Evolutionary conservation across 306 rosid genomes (phyloP), one percentile per base, ranked within the genome.

Genomic region (Alnus glutinosa): DNA sequence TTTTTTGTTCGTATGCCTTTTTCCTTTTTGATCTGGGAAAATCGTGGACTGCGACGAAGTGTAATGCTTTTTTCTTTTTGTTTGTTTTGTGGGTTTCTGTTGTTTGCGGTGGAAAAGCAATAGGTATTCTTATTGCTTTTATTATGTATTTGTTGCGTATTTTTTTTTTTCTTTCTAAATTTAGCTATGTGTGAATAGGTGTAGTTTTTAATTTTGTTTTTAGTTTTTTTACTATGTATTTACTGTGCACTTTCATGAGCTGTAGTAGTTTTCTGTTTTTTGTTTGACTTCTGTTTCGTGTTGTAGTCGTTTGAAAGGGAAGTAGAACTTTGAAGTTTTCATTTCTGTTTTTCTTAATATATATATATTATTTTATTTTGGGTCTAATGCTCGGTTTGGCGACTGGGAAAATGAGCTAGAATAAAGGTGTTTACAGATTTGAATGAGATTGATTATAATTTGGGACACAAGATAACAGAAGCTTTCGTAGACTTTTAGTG

Each of bases 401-500:
- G 37, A 34, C 70, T 55, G 44, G 14, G 75, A 66, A 80, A 42
- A 68, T 68, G 59, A 28, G 57, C 54, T 30, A 34, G n/a, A 19
- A 11, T 67, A 9, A 9, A 67, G 42, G n/a, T 34, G 62, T 16
- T 66, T 32, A 39, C 14, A 57, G 34, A 7, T 39, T 23, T 42
- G 42, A 59, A 42, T 55, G 66, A 14, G 59, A 23, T 58, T 42
- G 10, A 70, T 37, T 44, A 46, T 9, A 62, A 39, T 47, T 34
- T 55, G 47, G 63, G 12, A 42, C 15, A n/a, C 75, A 2, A 19
- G 59, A 52, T 19, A 16, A 9, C 62, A 15, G 36, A 32, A 16
- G 49, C 42, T 54, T 74, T 32, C 1, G 51, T 42, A 39, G 70
- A 67, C 72, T 67, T 67, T 49, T 61, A 37, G 19, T 37, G 81